Conservation (phyloP, 1,284 basidiomycete species). For the Cutaneotrichosporon sp. region DNA sequence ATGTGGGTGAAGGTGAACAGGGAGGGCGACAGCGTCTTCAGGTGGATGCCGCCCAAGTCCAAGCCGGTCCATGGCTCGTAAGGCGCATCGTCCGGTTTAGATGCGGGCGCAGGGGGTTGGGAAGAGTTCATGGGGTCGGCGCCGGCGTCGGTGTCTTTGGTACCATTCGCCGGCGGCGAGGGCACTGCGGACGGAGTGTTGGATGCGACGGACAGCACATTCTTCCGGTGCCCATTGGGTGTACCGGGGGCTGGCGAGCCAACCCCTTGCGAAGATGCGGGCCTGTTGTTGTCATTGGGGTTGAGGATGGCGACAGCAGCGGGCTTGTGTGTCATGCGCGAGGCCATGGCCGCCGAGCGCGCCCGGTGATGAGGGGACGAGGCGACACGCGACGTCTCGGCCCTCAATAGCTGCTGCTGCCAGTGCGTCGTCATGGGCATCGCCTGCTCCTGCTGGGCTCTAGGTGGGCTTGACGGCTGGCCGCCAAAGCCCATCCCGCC, state of each 20-base stretch:
- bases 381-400: conserved; percentile 56
- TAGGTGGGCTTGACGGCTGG: conserved; percentile 42
- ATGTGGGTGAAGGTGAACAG: conserved; percentile 92
- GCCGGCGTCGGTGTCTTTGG: background rate
- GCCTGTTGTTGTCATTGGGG: conserved; percentile 41
- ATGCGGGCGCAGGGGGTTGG: conserved; percentile 35
- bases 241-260: conserved; percentile 24
- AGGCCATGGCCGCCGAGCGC: conserved; percentile 59
- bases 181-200: conserved; percentile 26
- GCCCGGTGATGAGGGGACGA: conserved; percentile 60
- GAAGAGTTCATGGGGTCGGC: conserved; percentile 42
- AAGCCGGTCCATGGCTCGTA: conserved; percentile 75
- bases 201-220: conserved; percentile 37
- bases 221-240: conserved; percentile 54
- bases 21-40: conserved; percentile 82
- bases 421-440: conserved; percentile 48
- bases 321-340: conserved; percentile 56
- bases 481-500: conserved; percentile 30
- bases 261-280: conserved; percentile 15
- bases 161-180: conserved; percentile 18
- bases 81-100: conserved; percentile 39
- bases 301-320: conserved; percentile 55
- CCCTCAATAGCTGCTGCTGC: conserved; percentile 52
- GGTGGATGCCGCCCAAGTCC: conserved; percentile 92
- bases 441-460: conserved; percentile 32